Conservation (phyloP, 2,329 filamentous ascomycete genomes). For the Arthrobotrys megalospora region DNA sequence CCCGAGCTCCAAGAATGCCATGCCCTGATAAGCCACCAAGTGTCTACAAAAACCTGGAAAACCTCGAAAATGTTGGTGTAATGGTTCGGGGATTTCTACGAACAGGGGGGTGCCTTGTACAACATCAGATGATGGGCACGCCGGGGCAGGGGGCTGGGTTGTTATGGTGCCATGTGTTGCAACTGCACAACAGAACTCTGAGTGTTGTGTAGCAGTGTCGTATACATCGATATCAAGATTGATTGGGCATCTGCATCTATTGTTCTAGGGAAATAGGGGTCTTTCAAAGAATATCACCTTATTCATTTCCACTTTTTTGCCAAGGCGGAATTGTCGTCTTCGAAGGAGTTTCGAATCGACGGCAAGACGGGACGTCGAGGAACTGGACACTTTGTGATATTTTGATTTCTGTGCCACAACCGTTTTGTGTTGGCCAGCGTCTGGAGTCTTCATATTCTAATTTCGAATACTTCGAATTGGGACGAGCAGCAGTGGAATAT, state of each 20-base stretch:
- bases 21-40: slow-evolving; percentile 12
- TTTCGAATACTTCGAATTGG: no score
- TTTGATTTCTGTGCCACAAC: neutral
- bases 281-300: neutral
- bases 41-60: slow-evolving; percentile 12
- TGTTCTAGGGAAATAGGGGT: neutral
- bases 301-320: neutral
- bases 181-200: neutral
- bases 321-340: slow-evolving; percentile 5
- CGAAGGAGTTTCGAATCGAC: slow-evolving; percentile 2
- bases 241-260: neutral
- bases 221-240: neutral
- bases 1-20: neutral
- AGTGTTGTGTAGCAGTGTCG: neutral
- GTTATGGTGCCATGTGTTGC: slow-evolving; percentile 6
- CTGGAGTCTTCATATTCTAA: no score
- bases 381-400: neutral
- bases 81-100: slow-evolving; percentile 12
- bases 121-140: slow-evolving; percentile 17
- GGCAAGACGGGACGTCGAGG: slow-evolving; percentile 28
- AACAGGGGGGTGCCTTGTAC: slow-evolving; percentile 6
- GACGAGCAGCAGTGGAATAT: no score
- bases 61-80: neutral
- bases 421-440: neutral
- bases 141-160: neutral